A percentile compares a stretch with the other conserved stretches of the same genome.
Evolutionary conservation across 768 basidiomycete genomes (phyloP).

Genomic region (Lactarius psammicola): DNA sequence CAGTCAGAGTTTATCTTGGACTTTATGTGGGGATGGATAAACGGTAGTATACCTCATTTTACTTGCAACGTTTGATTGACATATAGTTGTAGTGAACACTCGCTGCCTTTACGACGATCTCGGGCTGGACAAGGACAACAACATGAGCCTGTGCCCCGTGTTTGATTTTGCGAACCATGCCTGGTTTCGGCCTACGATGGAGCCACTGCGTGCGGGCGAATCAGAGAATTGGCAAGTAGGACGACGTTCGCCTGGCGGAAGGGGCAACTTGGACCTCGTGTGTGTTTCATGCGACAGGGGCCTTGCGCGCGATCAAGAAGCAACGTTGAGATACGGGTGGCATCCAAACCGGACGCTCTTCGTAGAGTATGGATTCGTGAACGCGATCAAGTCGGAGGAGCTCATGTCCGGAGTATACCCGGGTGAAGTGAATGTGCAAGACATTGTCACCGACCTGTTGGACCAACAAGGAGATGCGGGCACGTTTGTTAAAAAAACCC

Average conservation of each 20-base stretch:
- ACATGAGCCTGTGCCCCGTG: conserved; percentile 84
- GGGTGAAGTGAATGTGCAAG: conserved; percentile 65
- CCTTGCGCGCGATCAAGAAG: conserved; percentile 56
- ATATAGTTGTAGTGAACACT: conserved; percentile 69
- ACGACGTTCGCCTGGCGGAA: conserved; percentile 11
- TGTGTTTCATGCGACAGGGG: conserved; percentile 43
- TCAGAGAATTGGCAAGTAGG: conserved; percentile 14
- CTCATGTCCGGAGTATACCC: conserved; percentile 34
- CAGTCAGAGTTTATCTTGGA: conserved; percentile 36
- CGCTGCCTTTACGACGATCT: conserved; percentile 78
- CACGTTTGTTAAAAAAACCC: conserved; percentile 48
- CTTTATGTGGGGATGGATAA: conserved; percentile 91
- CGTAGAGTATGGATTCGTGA: conserved; percentile 89
- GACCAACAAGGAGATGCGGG: conserved; percentile 41
- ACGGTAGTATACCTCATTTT: conserved; percentile 50
- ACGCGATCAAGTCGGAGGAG: conserved; percentile 36
- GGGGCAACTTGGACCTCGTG: conserved; percentile 43
- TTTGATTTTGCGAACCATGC: conserved; percentile 90
- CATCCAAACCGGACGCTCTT: conserved; percentile 79
- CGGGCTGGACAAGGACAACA: conserved; percentile 56
- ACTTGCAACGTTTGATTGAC: conserved; percentile 19
- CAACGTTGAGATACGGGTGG: conserved; percentile 75
- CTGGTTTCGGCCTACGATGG: conserved; percentile 42
- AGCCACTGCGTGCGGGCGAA: conserved; percentile 34
- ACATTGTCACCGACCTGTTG: conserved; percentile 52